Percentiles rank a stretch among this genome's conserved stretches.
Evolutionary conservation across 257 asterid species (phyloP).

Genomic region (Marsdenia floribunda): DNA sequence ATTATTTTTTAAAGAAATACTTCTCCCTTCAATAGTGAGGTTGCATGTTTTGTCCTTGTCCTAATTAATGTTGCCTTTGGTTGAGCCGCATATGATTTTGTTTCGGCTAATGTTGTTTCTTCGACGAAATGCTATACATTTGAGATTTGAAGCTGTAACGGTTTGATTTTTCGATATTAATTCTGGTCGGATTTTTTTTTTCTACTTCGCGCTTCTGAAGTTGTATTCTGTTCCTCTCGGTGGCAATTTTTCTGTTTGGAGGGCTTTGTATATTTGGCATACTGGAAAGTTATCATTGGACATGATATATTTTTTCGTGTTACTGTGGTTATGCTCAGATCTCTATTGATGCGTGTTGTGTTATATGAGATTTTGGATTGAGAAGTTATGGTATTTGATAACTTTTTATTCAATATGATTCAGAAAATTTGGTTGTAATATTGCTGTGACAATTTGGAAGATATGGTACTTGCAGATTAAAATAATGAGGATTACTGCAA

Average conservation of each 20-base stretch:
- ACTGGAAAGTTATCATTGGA: slow-evolving; percentile 16
- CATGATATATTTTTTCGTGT: not conserved
- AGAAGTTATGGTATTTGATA: slow-evolving; percentile 18
- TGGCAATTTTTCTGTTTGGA: not conserved
- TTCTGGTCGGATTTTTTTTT: slow-evolving; percentile 19
- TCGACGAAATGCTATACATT: not conserved
- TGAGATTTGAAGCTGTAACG: slow-evolving; percentile 16
- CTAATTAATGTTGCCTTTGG: not conserved
- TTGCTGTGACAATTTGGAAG: slow-evolving; percentile 19
- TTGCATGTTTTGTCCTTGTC: slow-evolving; percentile 6
- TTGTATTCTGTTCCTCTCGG: not conserved
- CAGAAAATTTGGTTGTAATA: not conserved
- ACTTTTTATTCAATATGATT: slow-evolving; percentile 3
- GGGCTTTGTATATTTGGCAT: not conserved
- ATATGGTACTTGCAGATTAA: slow-evolving; percentile 24
- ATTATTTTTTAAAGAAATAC: no score
- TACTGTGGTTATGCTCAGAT: slow-evolving; percentile 10
- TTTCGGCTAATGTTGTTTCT: slow-evolving; percentile 2
- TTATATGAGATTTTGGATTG: slow-evolving; percentile 10
- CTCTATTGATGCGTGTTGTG: slow-evolving; percentile 2
- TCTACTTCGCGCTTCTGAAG: not conserved
- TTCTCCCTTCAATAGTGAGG: not conserved
- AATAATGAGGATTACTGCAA: slow-evolving; percentile 29
- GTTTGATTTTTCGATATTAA: slow-evolving; percentile 19
- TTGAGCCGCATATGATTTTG: not conserved